Conservation (phyloP, 768 basidiomycete genomes). For the Pleurotus eryngii region DNA sequence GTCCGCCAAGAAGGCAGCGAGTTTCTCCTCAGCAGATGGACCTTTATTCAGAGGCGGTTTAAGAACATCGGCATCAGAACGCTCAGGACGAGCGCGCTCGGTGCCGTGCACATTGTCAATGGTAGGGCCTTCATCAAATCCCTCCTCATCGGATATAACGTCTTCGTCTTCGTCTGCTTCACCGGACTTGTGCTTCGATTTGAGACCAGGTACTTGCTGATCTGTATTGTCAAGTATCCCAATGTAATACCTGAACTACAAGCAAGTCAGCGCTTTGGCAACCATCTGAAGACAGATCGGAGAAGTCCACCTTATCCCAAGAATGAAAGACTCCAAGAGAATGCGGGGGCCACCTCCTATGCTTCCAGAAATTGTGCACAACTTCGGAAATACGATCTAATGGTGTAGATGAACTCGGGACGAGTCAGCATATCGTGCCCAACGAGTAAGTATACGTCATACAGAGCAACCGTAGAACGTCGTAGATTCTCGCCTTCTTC, state of each 20-base stretch:
- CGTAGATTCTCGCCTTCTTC: constrained; percentile 53
- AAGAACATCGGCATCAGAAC: constrained; percentile 10
- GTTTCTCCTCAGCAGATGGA: constrained; percentile 30
- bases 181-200: constrained; percentile 28
- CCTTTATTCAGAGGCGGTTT: constrained; percentile 16
- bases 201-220: constrained; percentile 34
- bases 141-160: constrained; percentile 30
- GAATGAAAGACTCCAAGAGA: constrained; percentile 19
- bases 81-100: constrained; percentile 2
- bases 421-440: no score
- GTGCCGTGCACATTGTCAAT: constrained; percentile 22
- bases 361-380: constrained; percentile 50
- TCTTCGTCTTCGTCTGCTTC: constrained; percentile 26
- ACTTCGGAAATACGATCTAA: constrained; percentile 59
- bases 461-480: constrained; percentile 48
- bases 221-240: constrained; percentile 47
- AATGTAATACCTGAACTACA: constrained; percentile 58
- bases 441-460: constrained; percentile 17
- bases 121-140: constrained; percentile 24
- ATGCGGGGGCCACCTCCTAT: constrained; percentile 36
- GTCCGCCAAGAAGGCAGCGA: constrained; percentile 55
- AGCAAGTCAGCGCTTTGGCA: not conserved
- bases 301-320: constrained; percentile 45
- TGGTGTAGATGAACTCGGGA: constrained; percentile 36
- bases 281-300: not conserved